phyloP scores from a whole-genome alignment of 1,284 basidiomycete genomes.

The Irpex sp. region DNA sequence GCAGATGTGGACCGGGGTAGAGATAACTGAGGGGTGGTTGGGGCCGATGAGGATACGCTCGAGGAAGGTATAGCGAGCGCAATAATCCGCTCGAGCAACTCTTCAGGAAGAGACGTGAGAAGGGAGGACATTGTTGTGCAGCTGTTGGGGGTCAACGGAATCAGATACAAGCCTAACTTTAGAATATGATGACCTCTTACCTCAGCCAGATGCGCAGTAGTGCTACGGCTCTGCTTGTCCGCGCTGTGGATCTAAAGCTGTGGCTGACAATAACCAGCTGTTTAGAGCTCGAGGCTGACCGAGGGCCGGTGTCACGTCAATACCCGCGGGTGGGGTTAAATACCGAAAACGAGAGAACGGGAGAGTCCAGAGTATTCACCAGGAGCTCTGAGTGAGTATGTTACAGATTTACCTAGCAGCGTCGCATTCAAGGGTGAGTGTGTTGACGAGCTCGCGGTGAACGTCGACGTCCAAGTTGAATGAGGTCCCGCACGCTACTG shows the following conservation, averaged over 20 bases:
- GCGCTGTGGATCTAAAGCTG: background rate
- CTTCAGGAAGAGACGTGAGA: constrained; percentile 48
- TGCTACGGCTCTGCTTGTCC: background rate
- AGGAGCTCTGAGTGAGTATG: background rate
- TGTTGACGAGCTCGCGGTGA: background rate
- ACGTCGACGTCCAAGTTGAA: background rate
- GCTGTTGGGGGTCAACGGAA: background rate
- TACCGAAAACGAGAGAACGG: background rate
- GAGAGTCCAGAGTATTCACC: background rate
- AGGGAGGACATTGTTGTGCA: constrained; percentile 15
- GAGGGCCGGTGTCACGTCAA: background rate
- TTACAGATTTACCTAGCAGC: background rate
- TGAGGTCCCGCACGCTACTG: background rate
- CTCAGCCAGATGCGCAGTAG: background rate
- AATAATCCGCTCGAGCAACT: constrained; percentile 52
- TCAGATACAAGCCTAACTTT: background rate
- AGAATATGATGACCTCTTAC: background rate
- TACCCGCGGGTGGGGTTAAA: background rate
- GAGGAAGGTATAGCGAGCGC: constrained; percentile 30
- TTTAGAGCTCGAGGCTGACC: background rate
- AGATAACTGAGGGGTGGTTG: background rate
- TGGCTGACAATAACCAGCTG: background rate
- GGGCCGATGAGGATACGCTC: constrained; percentile 1
- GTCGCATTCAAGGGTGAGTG: background rate
- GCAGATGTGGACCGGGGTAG: constrained; percentile 1